phyloP scores from a whole-genome alignment of 495 filamentous ascomycete genomes.

The Podospora anserina region DNA sequence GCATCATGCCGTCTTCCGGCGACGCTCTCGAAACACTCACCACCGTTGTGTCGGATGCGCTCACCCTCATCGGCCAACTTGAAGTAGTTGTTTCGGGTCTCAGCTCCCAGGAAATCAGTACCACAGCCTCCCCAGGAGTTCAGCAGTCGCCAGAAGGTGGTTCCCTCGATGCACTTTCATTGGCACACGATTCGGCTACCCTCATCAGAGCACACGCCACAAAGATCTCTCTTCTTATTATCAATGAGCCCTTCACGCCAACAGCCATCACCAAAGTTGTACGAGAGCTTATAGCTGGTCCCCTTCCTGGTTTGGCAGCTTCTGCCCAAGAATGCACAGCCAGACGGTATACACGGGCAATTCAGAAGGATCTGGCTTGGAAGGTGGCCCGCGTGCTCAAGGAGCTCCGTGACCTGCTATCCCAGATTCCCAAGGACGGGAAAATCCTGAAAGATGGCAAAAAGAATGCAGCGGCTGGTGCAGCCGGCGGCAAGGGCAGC shows the following conservation, averaged over 20 bases:
- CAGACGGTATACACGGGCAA: constrained; percentile 53
- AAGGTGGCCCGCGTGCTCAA: constrained; percentile 44
- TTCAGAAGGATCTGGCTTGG: constrained; percentile 55
- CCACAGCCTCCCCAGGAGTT: neutral
- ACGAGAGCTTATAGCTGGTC: constrained; percentile 59
- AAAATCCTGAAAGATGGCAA: constrained; percentile 39
- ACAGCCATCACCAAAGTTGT: constrained; percentile 67
- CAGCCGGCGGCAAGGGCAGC: constrained; percentile 48
- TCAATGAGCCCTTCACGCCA: constrained; percentile 79
- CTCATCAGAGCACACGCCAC: constrained; percentile 78
- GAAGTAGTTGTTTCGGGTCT: constrained; percentile 34
- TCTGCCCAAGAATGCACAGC: constrained; percentile 62
- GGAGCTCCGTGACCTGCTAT: constrained; percentile 45
- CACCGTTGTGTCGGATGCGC: constrained; percentile 23
- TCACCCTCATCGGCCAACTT: constrained; percentile 37
- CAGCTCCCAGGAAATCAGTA: constrained; percentile 20
- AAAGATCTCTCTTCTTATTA: constrained; percentile 78
- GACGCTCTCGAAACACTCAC: constrained; percentile 26
- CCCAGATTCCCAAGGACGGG: constrained; percentile 47
- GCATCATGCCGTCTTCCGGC: constrained; percentile 22
- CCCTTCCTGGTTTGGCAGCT: constrained; percentile 67
- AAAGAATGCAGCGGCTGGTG: constrained; percentile 41
- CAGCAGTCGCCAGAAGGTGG: neutral
- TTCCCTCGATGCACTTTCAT: constrained; percentile 45
- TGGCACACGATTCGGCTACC: constrained; percentile 62